Conservation (phyloP, 495 filamentous ascomycete genomes). For the Eremomyces bilateralis region DNA sequence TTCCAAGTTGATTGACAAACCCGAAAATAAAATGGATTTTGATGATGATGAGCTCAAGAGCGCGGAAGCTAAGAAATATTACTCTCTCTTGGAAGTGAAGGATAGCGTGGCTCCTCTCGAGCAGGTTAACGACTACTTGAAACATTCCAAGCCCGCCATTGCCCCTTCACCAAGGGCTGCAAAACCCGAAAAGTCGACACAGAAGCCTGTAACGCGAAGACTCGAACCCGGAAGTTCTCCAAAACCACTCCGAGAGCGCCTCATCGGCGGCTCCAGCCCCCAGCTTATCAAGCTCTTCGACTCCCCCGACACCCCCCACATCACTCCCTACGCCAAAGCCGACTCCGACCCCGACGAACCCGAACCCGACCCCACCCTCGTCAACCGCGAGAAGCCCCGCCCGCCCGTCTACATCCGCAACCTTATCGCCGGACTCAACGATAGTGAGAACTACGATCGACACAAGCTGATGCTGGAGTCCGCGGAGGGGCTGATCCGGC, state of each 20-base stretch:
- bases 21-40: slow-evolving; percentile 55
- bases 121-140: too few species aligned
- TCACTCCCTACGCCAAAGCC: slow-evolving; percentile 69
- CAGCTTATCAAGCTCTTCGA: slow-evolving; percentile 18
- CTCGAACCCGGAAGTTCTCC: too few species aligned
- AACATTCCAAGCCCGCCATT: too few species aligned
- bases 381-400: slow-evolving; percentile 60
- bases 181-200: too few species aligned
- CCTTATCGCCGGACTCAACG: slow-evolving; percentile 53
- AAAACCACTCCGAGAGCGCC: slow-evolving; percentile 2
- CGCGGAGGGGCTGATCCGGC: slow-evolving; percentile 59
- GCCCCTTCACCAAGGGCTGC: too few species aligned
- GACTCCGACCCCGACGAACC: slow-evolving; percentile 84
- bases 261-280: neutral
- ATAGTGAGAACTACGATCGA: slow-evolving; percentile 64
- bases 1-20: slow-evolving; percentile 58
- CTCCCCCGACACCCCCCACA: slow-evolving; percentile 47
- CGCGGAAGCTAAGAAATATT: slow-evolving; percentile 58
- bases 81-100: slow-evolving; percentile 34
- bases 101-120: slow-evolving; percentile 56
- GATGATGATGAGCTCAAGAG: slow-evolving; percentile 57
- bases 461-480: slow-evolving; percentile 59
- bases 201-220: too few species aligned
- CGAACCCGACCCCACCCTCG: slow-evolving; percentile 73
- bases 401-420: slow-evolving; percentile 78